These are phyloP conservation scores for Ganoderma boninense DNA, from an alignment of 1,284 basidiomycete genomes.

Conservation along the genomic window DNA sequence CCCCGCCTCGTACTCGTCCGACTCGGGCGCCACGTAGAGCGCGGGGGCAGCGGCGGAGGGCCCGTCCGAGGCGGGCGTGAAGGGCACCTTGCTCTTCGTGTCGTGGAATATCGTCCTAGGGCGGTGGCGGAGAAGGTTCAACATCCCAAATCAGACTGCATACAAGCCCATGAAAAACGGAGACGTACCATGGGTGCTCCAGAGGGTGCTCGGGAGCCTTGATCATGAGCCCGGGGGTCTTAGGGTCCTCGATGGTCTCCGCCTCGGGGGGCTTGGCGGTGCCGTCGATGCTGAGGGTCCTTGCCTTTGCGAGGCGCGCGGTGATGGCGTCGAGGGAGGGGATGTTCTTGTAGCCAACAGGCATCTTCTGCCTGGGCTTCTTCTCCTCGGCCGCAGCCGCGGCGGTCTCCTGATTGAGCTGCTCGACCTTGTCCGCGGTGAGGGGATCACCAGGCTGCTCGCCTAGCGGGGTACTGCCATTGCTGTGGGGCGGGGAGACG, in stretches of 20 bases:
- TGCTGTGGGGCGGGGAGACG: slow-evolving; percentile 55
- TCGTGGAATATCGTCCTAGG: slow-evolving; percentile 90
- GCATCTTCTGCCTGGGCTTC: slow-evolving; percentile 56
- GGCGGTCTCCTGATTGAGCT: slow-evolving; percentile 35
- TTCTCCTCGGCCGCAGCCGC: slow-evolving; percentile 18
- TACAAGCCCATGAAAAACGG: neutral
- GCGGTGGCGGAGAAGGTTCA: slow-evolving; percentile 13
- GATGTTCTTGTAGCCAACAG: slow-evolving; percentile 85
- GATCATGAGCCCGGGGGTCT: slow-evolving; percentile 77
- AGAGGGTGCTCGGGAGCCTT: slow-evolving; percentile 85
- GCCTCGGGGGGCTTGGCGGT: slow-evolving; percentile 75
- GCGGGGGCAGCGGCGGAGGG: slow-evolving; percentile 39
- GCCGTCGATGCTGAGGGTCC: slow-evolving; percentile 76
- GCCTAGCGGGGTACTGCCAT: slow-evolving; percentile 44
- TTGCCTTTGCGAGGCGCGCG: slow-evolving; percentile 71
- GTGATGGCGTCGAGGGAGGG: slow-evolving; percentile 85
- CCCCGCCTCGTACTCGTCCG: slow-evolving; percentile 79
- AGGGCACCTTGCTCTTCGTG: slow-evolving; percentile 77
- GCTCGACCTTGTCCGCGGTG: slow-evolving; percentile 49
- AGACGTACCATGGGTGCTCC: slow-evolving; percentile 76
- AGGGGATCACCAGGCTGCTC: slow-evolving; percentile 56
- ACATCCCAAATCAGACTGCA: slow-evolving; percentile 8
- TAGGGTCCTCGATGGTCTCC: slow-evolving; percentile 79
- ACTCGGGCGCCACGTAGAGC: slow-evolving; percentile 57
- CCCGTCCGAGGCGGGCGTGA: slow-evolving; percentile 43